Conservation (phyloP, 495 filamentous ascomycete species). For the Xylaria venustula region DNA sequence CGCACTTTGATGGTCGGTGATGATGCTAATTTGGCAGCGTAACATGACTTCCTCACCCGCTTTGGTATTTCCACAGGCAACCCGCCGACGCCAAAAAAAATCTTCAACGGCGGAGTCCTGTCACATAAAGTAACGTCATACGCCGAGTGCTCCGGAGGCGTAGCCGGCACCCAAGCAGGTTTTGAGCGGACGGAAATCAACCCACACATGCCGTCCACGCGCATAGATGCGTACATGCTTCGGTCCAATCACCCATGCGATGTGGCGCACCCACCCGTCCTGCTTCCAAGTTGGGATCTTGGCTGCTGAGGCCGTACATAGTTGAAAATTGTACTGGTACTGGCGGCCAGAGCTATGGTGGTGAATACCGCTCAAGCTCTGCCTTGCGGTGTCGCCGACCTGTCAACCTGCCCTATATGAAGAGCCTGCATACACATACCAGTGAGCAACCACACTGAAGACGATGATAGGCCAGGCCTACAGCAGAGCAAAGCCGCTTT, state of each 20-base stretch:
- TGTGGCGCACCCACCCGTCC: background rate
- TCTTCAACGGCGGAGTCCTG: background rate
- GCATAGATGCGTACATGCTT: background rate
- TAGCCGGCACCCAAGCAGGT: constrained; percentile 1
- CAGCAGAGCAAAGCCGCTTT: background rate
- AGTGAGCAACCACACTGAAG: background rate
- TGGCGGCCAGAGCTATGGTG: background rate
- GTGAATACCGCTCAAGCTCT: constrained; percentile 5
- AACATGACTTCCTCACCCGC: background rate
- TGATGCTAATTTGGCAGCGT: background rate
- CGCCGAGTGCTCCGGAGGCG: constrained; percentile 7
- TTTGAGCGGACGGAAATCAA: background rate
- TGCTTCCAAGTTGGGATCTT: background rate
- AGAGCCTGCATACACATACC: background rate
- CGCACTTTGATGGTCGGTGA: constrained; percentile 9
- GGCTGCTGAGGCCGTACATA: background rate
- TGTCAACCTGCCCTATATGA: constrained; percentile 13
- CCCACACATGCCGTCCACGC: constrained; percentile 1
- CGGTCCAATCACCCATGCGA: background rate
- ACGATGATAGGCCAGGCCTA: constrained; percentile 1
- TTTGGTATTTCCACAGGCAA: background rate
- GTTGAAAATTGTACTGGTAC: background rate
- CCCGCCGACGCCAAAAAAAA: background rate
- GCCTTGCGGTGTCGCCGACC: constrained; percentile 6
- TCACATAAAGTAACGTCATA: background rate